Conservation (phyloP, 441 rosid genomes). For the Populus tomentosa region DNA sequence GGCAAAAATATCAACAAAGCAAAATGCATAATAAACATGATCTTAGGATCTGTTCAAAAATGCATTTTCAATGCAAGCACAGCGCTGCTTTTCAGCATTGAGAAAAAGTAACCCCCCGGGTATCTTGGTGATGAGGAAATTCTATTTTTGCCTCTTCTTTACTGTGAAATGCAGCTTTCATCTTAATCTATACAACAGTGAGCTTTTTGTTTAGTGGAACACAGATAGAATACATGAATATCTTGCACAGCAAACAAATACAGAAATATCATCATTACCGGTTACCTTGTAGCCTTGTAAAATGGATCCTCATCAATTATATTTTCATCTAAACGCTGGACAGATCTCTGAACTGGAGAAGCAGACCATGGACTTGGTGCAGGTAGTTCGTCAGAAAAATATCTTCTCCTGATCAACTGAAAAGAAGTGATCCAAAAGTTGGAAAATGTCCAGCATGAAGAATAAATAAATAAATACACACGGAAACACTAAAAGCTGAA, state of each 20-base stretch:
- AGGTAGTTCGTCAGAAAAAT: constrained; percentile 76
- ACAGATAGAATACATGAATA: not conserved
- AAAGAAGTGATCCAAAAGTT: constrained; percentile 15
- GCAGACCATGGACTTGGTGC: constrained; percentile 69
- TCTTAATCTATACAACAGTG: not conserved
- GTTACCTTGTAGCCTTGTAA: constrained; percentile 61
- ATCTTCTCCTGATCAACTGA: constrained; percentile 93
- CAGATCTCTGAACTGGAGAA: constrained; percentile 53
- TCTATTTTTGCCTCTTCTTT: not conserved
- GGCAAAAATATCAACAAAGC: not conserved
- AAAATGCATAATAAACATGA: not conserved
- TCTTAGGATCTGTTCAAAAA: not conserved
- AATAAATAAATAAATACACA: not conserved
- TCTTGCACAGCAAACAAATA: not conserved
- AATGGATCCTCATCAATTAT: constrained; percentile 59
- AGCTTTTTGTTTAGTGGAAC: not conserved
- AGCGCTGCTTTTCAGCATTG: not conserved
- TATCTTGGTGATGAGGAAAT: not conserved
- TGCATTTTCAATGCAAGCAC: not conserved
- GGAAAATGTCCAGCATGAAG: not conserved
- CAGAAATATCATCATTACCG: not conserved
- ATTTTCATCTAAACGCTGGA: constrained; percentile 70
- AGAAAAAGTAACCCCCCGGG: not conserved
- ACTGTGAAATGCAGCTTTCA: not conserved
- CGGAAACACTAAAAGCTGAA: not conserved